phyloP scores from a whole-genome alignment of 805 yeast genomes.

The Nakazawaea siamensis region DNA sequence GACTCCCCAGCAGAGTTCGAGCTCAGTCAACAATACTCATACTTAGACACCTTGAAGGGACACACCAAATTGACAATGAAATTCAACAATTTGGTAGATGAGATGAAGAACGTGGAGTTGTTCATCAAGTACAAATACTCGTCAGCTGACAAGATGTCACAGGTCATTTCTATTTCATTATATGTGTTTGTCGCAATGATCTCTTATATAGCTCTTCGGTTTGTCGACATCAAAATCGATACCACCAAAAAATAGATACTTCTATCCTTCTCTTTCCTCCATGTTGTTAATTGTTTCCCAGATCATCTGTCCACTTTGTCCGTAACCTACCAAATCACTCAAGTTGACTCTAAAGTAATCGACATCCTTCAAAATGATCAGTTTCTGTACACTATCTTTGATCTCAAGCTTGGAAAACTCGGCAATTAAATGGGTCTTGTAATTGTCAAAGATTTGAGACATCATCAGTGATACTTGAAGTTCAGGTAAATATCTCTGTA shows the following conservation, averaged over 20 bases:
- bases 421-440: constrained; percentile 46
- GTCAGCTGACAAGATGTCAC: constrained; percentile 40
- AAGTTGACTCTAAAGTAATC: constrained; percentile 58
- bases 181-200: constrained; percentile 54
- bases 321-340: constrained; percentile 49
- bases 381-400: constrained; percentile 44
- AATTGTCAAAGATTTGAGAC: constrained; percentile 46
- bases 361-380: constrained; percentile 48
- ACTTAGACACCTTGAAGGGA: constrained; percentile 69
- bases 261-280: constrained; percentile 12
- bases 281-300: constrained; percentile 53
- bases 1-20: constrained; percentile 44
- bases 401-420: constrained; percentile 40
- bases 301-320: constrained; percentile 51
- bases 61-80: constrained; percentile 64
- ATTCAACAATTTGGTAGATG: constrained; percentile 61
- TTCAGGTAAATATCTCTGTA: constrained; percentile 49
- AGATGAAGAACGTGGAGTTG: constrained; percentile 46
- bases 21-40: constrained; percentile 33
- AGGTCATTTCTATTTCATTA: constrained; percentile 60
- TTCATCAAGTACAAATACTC: constrained; percentile 59
- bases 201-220: constrained; percentile 8
- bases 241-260: neutral
- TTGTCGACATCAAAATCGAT: constrained; percentile 9
- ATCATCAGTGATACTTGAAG: constrained; percentile 35